Conservation (phyloP, 768 basidiomycete genomes). For the Terana coerulea region DNA sequence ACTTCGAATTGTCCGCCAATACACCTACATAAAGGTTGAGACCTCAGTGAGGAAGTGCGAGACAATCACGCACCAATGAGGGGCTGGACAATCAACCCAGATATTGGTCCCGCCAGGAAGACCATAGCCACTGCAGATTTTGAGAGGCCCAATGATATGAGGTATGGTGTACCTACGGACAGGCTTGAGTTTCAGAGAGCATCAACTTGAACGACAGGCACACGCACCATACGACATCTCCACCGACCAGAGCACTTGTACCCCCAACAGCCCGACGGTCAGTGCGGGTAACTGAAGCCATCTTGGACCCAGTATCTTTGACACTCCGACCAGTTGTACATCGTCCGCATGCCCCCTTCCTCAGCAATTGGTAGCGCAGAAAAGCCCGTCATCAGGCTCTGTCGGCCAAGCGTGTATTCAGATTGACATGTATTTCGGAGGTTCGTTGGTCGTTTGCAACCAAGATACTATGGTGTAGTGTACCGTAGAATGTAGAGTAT, state of each 20-base stretch:
- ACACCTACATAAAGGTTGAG: constrained; percentile 43
- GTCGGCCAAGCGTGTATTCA: constrained; percentile 49
- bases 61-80: constrained; percentile 69
- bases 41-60: no score
- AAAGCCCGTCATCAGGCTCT: constrained; percentile 26
- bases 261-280: constrained; percentile 77
- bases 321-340: constrained; percentile 45
- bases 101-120: constrained; percentile 88
- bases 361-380: constrained; percentile 42
- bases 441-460: no score
- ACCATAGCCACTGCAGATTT: constrained; percentile 88
- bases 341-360: constrained; percentile 34
- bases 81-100: constrained; percentile 89
- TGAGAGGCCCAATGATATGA: constrained; percentile 82
- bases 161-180: constrained; percentile 74
- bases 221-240: constrained; percentile 89
- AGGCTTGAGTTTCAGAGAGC: neutral
- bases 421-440: constrained; percentile 6
- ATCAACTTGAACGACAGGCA: neutral
- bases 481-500: no score
- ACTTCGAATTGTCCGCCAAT: constrained; percentile 80
- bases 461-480: no score
- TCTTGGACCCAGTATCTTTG: constrained; percentile 61
- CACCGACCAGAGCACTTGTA: constrained; percentile 90
- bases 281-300: constrained; percentile 67